Percentiles rank a stretch among this genome's conserved stretches.
These are phyloP conservation scores for Coemansia asiatica DNA, from an alignment of 192 early-diverging fungal genomes.

Conservation along the genomic window DNA sequence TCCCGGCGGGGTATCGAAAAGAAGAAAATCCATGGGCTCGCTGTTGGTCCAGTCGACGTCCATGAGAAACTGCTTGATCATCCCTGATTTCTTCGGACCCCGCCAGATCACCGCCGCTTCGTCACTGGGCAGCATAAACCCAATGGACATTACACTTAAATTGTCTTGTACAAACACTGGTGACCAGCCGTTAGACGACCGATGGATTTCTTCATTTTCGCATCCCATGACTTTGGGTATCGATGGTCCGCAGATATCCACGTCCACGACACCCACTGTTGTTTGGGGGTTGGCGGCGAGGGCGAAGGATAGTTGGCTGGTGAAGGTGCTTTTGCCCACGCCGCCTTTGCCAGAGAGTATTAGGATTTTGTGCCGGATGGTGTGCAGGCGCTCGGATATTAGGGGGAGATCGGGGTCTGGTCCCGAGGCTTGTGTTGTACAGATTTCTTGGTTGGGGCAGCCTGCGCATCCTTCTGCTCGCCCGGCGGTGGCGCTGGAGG, in stretches of 20 bases:
- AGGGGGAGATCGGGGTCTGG: conserved; percentile 76
- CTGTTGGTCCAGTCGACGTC: conserved; percentile 87
- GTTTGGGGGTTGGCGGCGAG: conserved; percentile 50
- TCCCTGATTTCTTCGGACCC: conserved; percentile 88
- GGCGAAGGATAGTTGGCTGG: conserved; percentile 83
- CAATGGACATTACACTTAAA: conserved; percentile 87
- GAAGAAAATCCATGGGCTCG: conserved; percentile 75
- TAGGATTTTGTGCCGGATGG: conserved; percentile 81
- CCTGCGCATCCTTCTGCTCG: conserved; percentile 74
- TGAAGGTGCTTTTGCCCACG: conserved; percentile 93
- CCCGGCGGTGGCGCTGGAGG: conserved; percentile 70
- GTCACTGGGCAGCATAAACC: conserved; percentile 83
- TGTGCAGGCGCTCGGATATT: conserved; percentile 62
- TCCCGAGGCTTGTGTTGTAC: conserved; percentile 72
- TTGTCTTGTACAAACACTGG: conserved; percentile 79
- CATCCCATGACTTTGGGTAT: conserved; percentile 93
- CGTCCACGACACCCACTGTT: conserved; percentile 86
- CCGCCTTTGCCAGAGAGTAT: conserved; percentile 97
- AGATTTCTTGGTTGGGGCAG: conserved; percentile 78
- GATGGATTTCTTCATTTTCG: conserved; percentile 79
- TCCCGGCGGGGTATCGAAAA: conserved; percentile 96
- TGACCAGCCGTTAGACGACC: conserved; percentile 76
- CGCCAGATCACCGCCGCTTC: conserved; percentile 96
- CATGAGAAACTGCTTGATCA: conserved; percentile 93
- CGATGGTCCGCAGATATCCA: conserved; percentile 95